Conservation (phyloP, 495 filamentous ascomycete genomes). For the Penicillium psychrofluorescens region DNA sequence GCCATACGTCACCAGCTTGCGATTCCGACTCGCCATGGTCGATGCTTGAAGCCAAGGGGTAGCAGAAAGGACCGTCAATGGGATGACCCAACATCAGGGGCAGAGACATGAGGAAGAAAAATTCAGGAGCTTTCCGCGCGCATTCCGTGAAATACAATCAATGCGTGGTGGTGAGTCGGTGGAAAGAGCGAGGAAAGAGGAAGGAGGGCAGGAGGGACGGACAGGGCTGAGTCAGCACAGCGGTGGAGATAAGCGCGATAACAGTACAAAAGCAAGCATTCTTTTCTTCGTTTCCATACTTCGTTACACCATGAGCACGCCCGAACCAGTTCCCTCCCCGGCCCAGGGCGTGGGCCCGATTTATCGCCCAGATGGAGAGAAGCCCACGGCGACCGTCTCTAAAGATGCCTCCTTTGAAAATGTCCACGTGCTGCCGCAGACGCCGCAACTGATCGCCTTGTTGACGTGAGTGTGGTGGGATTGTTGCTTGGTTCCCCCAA, state of each 20-base stretch:
- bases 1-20: conserved; percentile 43
- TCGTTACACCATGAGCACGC: conserved; percentile 13
- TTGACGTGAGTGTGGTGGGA: conserved; percentile 67
- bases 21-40: conserved; percentile 24
- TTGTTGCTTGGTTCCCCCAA: neutral
- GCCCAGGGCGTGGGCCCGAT: conserved; percentile 70
- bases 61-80: neutral
- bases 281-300: neutral
- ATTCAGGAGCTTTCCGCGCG: too few relatives aligned
- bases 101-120: too few relatives aligned
- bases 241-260: too few relatives aligned
- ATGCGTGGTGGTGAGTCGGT: too few relatives aligned
- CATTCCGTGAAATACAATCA: too few relatives aligned
- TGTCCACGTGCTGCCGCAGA: conserved; percentile 85
- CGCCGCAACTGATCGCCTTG: conserved; percentile 91
- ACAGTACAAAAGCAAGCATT: too few relatives aligned
- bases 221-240: too few relatives aligned
- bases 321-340: conserved; percentile 42
- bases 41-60: neutral
- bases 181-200: too few relatives aligned
- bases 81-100: too few relatives aligned
- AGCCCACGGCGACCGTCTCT: conserved; percentile 86
- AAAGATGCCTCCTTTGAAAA: conserved; percentile 74
- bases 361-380: conserved; percentile 69
- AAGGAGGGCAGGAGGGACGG: too few relatives aligned